Conservation (phyloP, 2,329 filamentous ascomycete genomes). For the Exophiala aquamarina region DNA sequence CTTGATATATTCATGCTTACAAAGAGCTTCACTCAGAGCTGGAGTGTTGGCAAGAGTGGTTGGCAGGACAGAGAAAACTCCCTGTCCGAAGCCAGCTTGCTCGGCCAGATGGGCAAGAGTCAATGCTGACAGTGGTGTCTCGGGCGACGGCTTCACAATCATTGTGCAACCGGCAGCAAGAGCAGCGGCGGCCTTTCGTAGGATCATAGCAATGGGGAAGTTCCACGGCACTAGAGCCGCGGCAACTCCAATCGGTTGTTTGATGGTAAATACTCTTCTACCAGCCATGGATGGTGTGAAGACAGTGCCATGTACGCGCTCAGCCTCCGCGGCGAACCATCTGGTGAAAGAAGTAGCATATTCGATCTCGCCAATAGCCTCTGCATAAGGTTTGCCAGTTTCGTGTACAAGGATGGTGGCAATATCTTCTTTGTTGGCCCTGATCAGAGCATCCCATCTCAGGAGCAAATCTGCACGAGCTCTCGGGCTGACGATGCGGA, state of each 20-base stretch:
- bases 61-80: slow-evolving; percentile 62
- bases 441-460: too few species aligned
- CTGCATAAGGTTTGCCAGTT: too few species aligned
- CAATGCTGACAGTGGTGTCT: slow-evolving; percentile 61
- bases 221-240: slow-evolving; percentile 73
- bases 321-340: too few species aligned
- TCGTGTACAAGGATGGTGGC: too few species aligned
- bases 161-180: slow-evolving; percentile 73
- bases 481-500: too few species aligned
- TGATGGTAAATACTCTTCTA: slow-evolving; percentile 68
- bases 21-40: slow-evolving; percentile 48
- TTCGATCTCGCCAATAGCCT: too few species aligned
- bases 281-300: slow-evolving; percentile 51
- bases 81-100: slow-evolving; percentile 58
- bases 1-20: slow-evolving; percentile 57
- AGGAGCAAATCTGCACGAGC: too few species aligned
- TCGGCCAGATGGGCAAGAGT: slow-evolving; percentile 54
- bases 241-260: slow-evolving; percentile 70
- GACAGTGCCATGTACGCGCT: too few species aligned
- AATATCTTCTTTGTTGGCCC: too few species aligned
- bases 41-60: slow-evolving; percentile 46
- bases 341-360: too few species aligned
- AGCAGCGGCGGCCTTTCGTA: slow-evolving; percentile 67
- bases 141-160: slow-evolving; percentile 70
- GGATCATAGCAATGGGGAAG: slow-evolving; percentile 67